Percentiles rank a stretch among this genome's conserved stretches.
phyloP scores from a whole-genome alignment of 352 stramenopile genomes.

The Phytophthora pluvialis region DNA sequence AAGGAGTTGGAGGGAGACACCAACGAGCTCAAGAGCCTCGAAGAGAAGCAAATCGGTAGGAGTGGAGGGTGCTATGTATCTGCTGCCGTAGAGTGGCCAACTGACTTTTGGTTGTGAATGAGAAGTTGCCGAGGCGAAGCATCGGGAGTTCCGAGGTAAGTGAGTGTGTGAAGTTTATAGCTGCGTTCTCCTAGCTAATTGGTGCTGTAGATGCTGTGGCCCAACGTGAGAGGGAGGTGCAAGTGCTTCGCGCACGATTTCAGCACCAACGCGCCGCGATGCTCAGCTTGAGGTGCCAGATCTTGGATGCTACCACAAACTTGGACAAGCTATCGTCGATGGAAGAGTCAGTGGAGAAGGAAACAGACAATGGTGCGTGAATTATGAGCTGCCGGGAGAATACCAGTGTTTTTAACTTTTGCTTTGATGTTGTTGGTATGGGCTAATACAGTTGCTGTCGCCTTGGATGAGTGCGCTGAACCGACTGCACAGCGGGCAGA shows the following conservation, averaged over 20 bases:
- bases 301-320: slow-evolving; percentile 26
- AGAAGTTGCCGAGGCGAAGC: slow-evolving; percentile 52
- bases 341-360: slow-evolving; percentile 18
- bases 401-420: neutral
- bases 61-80: neutral
- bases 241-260: slow-evolving; percentile 37
- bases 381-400: neutral
- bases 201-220: slow-evolving; percentile 39
- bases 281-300: slow-evolving; percentile 41
- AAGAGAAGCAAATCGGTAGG: slow-evolving; percentile 55
- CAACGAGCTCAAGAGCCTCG: slow-evolving; percentile 42
- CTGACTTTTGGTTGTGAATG: slow-evolving; percentile 6
- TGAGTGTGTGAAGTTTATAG: neutral
- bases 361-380: slow-evolving; percentile 26
- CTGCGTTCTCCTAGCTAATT: slow-evolving; percentile 1
- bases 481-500: slow-evolving; percentile 32
- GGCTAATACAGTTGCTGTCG: slow-evolving; percentile 15
- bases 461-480: slow-evolving; percentile 29
- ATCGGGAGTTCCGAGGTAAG: slow-evolving; percentile 48
- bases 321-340: slow-evolving; percentile 31
- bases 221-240: slow-evolving; percentile 43
- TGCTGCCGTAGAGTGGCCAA: neutral
- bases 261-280: slow-evolving; percentile 38
- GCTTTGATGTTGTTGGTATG: neutral
- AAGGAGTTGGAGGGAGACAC: slow-evolving; percentile 30